Evolutionary conservation across 2,329 filamentous ascomycete genomes (phyloP), one percentile per base, ranked within the genome.

Genomic region (Colletotrichum sp.): DNA sequence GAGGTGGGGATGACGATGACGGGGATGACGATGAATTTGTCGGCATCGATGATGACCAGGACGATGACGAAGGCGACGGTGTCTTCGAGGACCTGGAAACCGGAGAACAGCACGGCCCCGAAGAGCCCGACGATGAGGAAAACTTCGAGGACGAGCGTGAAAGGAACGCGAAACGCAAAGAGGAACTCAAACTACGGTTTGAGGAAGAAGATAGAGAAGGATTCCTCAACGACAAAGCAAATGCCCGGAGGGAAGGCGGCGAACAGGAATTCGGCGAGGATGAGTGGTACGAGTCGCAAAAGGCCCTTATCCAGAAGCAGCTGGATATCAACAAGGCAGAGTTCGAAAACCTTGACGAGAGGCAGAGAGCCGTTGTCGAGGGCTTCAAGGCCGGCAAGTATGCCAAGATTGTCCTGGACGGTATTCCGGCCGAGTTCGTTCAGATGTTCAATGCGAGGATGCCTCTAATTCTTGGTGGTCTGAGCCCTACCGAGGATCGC

Each of bases 191-290:
- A 83, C 88, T 98, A 68, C 93, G 98, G 2, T 99, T 99, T 82
- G 97, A 99, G 82, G 96, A 98, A 84, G 97, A 99, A 88, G 97
- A 99, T 82, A 91, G 95, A n/a, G 97, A 99, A 82, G 97, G 97
- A 1, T 96, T 98, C 83, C 92, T 94, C 81, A 98, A 98, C 81
- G 95, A 97, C 85, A 98, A 98, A 82, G 93, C 94, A 32, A 92
- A 93, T 67, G 94, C 94, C 13, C 91, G 94, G 44, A 89, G 91
- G 78, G 94, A 95, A 78, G 92, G 91, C 34, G 93, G 90, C 39
- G 90, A 90, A 5, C 92, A 96, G 69, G 94, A 98, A 82, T 98
- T 98, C 81, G 97, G 96, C 68, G 97, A 99, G 85, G 97, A 99
- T 82, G 95, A 99, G 72, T 99, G 98, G 98, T 99, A 99, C 83